Evolutionary conservation across 116 monocot genomes (phyloP).

Genomic region (Cymodocea nodosa): DNA sequence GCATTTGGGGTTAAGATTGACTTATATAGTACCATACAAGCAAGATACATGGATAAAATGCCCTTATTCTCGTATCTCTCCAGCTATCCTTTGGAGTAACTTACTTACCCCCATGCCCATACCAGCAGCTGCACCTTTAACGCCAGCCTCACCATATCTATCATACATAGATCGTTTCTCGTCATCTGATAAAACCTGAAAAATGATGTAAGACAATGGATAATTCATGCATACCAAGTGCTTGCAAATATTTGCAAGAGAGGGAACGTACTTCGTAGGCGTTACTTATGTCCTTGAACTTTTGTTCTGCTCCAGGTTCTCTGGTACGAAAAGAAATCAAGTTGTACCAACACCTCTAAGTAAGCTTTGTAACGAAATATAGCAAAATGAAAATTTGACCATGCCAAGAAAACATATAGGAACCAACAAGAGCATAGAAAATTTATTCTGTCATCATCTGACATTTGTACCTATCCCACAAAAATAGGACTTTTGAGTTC

Average conservation of each 20-base stretch:
- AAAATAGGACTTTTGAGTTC: too few relatives aligned
- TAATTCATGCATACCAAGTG: background rate
- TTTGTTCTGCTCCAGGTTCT: conserved; percentile 80
- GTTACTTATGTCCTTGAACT: conserved; percentile 97
- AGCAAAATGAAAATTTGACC: too few relatives aligned
- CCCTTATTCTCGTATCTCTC: background rate
- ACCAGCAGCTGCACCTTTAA: conserved; percentile 97
- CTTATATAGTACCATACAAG: too few relatives aligned
- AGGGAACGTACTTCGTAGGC: conserved; percentile 74
- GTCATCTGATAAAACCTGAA: conserved; percentile 87
- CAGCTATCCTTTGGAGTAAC: conserved; percentile 10
- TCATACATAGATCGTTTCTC: conserved; percentile 90
- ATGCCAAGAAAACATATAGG: too few relatives aligned
- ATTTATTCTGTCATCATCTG: too few relatives aligned
- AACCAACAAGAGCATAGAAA: too few relatives aligned
- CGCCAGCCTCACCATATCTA: conserved; percentile 89
- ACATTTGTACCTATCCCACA: too few relatives aligned
- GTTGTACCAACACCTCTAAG: background rate
- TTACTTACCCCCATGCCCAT: conserved; percentile 90
- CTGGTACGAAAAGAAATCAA: conserved; percentile 18
- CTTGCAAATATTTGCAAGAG: background rate
- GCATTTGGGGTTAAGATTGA: background rate
- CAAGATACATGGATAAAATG: background rate
- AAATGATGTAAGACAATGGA: background rate
- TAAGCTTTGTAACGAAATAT: background rate